Percentiles rank a stretch among this genome's conserved stretches.
phyloP scores from a whole-genome alignment of 768 basidiomycete species.

The Xerocomus spinulosus region DNA sequence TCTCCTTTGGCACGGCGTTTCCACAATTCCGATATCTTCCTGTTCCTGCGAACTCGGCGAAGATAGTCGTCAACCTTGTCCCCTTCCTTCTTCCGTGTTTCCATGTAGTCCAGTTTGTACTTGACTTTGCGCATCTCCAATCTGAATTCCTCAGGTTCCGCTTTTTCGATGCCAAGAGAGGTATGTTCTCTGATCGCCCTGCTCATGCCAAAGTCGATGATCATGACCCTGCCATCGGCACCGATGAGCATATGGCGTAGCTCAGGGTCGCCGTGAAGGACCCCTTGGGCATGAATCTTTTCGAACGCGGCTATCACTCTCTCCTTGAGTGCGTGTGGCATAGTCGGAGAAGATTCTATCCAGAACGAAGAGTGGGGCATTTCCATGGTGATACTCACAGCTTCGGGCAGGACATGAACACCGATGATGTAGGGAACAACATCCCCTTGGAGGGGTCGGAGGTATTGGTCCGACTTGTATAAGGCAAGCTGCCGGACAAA shows the following conservation, averaged over 20 bases:
- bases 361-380: constrained; percentile 56
- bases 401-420: constrained; percentile 37
- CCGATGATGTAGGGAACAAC: constrained; percentile 52
- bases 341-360: constrained; percentile 54
- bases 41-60: constrained; percentile 29
- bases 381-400: constrained; percentile 45
- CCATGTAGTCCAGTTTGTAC: constrained; percentile 47
- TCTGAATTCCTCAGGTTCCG: constrained; percentile 39
- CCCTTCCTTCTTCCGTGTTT: constrained; percentile 34
- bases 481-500: constrained; percentile 42
- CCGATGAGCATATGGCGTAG: constrained; percentile 52
- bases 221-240: constrained; percentile 47
- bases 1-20: constrained; percentile 27
- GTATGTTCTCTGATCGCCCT: constrained; percentile 27
- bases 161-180: constrained; percentile 33
- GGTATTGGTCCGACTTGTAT: constrained; percentile 43
- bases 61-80: constrained; percentile 30
- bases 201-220: constrained; percentile 52
- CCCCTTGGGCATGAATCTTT: constrained; percentile 43
- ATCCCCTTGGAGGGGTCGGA: constrained; percentile 48
- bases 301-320: constrained; percentile 47
- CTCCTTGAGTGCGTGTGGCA: constrained; percentile 53
- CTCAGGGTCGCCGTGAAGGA: constrained; percentile 46
- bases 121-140: constrained; percentile 54
- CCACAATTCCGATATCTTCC: constrained; percentile 22